Evolutionary conservation across 2,329 filamentous ascomycete genomes (phyloP).

Genomic region (Pseudopithomyces maydicus): DNA sequence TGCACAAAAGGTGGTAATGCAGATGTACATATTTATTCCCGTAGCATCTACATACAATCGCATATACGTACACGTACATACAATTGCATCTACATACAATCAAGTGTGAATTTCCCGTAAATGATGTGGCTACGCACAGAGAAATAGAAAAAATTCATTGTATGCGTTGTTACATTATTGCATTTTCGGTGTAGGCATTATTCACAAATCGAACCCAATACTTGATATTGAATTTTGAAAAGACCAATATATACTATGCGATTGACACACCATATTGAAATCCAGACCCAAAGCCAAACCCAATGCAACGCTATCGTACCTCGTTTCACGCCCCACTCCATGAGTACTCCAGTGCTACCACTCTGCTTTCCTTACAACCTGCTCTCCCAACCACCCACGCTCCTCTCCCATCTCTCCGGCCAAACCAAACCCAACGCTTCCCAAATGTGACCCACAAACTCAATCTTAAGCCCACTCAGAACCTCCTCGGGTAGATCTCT

Average conservation of each 20-base stretch:
- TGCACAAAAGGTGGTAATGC: no score
- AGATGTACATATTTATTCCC: no score
- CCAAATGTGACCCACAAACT: slow-evolving; percentile 93
- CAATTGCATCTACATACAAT: no score
- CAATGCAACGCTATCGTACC: neutral
- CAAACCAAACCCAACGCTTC: slow-evolving; percentile 90
- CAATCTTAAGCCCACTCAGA: slow-evolving; percentile 81
- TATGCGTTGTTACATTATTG: no score
- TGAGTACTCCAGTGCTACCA: neutral
- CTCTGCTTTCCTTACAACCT: slow-evolving; percentile 61
- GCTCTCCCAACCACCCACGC: slow-evolving; percentile 69
- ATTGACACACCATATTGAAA: no score
- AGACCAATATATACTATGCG: no score
- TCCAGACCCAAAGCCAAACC: neutral
- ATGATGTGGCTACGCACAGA: no score
- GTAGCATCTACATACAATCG: no score
- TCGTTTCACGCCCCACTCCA: neutral
- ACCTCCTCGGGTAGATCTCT: slow-evolving; percentile 92
- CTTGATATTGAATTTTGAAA: neutral
- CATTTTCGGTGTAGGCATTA: no score
- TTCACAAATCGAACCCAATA: neutral
- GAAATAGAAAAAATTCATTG: no score
- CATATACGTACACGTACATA: no score
- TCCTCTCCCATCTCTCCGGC: slow-evolving; percentile 83
- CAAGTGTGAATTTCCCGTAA: no score